Base-by-base conservation (phyloP, 1,139 yeast genomes). In the Yamadazyma epiphylla region DNA sequence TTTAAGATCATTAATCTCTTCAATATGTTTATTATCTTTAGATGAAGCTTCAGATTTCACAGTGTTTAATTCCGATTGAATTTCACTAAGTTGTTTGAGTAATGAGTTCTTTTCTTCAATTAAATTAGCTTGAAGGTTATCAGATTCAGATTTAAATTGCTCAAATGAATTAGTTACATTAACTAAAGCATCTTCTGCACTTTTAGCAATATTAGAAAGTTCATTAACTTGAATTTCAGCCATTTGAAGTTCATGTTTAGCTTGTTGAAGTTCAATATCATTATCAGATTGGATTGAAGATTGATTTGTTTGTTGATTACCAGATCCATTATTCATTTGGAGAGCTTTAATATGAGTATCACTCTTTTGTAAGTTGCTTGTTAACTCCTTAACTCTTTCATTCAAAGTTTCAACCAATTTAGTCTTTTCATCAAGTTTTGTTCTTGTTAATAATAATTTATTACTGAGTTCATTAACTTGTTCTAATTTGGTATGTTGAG, bases 401-500 rank as follows among this genome's bases (percentile, higher is more conserved):
- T 48, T 55, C 39, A 64, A 58, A 4, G 46, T 38, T 7, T 50
- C 61, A 13, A 59, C 49, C 15, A 40, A 30, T 5, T 38, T 35
- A 27, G 54, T 55, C 39, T 61, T 61, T 30, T 58, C 60, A 16
- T 65, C 58, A 9, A 64, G 48, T 10, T 56, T 57, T 24, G 61
- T 58, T 36, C 72, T 74, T 2, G 64, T 48, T 4, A 59, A 57
- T 33, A 79, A 50, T 14, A 73, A 60, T 5, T 64, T 48, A 15
- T 60, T 45, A 20, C 68, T 58, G 22, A 77, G 50, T 36, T 81
- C 84, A 25, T 61, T 61, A 16, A 81, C 66, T 24, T 70, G 64
- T 37, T 83, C 91, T 34, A 84, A 65, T 49, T 80, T 79, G 13
- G 74, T 64, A 46, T 82, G 86, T 46, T 78, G 83, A 27, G 84